A percentile compares a stretch with the other conserved stretches of the same genome.
Conservation (phyloP, 2,329 filamentous ascomycete species). For the Incumbomyces lentus region DNA sequence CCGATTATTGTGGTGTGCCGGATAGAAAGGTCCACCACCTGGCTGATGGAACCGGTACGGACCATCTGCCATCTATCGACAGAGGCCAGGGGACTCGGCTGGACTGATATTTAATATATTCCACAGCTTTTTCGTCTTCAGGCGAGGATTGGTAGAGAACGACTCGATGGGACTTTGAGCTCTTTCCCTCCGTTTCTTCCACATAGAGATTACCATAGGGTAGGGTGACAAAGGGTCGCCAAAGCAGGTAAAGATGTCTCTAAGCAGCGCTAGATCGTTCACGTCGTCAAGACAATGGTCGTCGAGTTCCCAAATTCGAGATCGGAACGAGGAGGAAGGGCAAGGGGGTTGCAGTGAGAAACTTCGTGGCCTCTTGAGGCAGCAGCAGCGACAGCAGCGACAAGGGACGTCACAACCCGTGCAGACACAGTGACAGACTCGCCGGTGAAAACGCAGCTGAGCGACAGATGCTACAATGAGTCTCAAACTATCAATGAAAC, state of each 20-base stretch:
- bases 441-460: not conserved
- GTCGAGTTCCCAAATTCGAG: too few species aligned
- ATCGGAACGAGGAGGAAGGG: too few species aligned
- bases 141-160: not conserved
- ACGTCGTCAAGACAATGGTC: too few species aligned
- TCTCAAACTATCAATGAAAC: conserved; percentile 7
- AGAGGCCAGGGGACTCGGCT: not conserved
- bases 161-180: not conserved
- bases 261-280: too few species aligned
- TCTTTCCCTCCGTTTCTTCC: conserved; percentile 7
- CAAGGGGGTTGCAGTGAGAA: too few species aligned
- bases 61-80: conserved; percentile 45
- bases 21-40: conserved; percentile 42
- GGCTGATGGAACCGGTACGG: conserved; percentile 45
- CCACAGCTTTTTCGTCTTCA: not conserved
- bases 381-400: too few species aligned
- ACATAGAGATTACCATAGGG: conserved; percentile 5
- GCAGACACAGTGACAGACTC: too few species aligned
- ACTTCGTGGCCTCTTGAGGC: too few species aligned
- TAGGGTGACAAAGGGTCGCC: too few species aligned
- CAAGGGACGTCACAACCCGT: too few species aligned
- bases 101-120: not conserved
- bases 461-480: conserved; percentile 1
- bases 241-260: too few species aligned
- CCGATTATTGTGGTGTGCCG: conserved; percentile 34